These are phyloP conservation scores for Limonium bicolor DNA, from an alignment of 148 eudicot genomes.

Conservation along the genomic window DNA sequence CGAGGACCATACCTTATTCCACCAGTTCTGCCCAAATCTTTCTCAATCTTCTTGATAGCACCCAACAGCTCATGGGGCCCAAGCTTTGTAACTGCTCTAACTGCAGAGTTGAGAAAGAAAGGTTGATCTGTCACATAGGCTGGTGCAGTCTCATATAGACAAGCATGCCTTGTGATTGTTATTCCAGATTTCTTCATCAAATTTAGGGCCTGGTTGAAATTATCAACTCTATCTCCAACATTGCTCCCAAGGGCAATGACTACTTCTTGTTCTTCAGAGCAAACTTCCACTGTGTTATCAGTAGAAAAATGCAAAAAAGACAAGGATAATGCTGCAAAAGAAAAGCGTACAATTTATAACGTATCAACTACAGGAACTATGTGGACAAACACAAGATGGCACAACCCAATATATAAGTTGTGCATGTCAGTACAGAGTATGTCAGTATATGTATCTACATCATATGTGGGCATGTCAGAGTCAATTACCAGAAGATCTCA, in stretches of 20 bases:
- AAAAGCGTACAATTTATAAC: too few relatives aligned
- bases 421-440: too few relatives aligned
- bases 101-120: slow-evolving; percentile 73
- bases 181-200: slow-evolving; percentile 66
- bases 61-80: slow-evolving; percentile 62
- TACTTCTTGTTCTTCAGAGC: slow-evolving; percentile 64
- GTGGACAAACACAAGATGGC: too few relatives aligned
- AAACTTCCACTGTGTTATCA: slow-evolving; percentile 38
- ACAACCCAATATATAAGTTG: too few relatives aligned
- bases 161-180: slow-evolving; percentile 46
- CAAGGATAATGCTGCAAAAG: slow-evolving; percentile 20
- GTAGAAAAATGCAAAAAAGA: slow-evolving; percentile 34
- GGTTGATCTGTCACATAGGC: slow-evolving; percentile 86
- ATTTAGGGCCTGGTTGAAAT: slow-evolving; percentile 52
- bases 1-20: slow-evolving; percentile 92
- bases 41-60: slow-evolving; percentile 70
- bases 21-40: slow-evolving; percentile 67
- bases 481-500: too few relatives aligned
- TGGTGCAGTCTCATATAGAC: slow-evolving; percentile 88
- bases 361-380: too few relatives aligned
- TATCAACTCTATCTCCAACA: slow-evolving; percentile 55
- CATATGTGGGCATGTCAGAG: too few relatives aligned
- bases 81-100: slow-evolving; percentile 67
- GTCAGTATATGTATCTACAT: too few relatives aligned
- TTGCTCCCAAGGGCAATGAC: slow-evolving; percentile 89